phyloP scores from a whole-genome alignment of 1,284 basidiomycete genomes.

The Tilletiopsis washingtonensis region DNA sequence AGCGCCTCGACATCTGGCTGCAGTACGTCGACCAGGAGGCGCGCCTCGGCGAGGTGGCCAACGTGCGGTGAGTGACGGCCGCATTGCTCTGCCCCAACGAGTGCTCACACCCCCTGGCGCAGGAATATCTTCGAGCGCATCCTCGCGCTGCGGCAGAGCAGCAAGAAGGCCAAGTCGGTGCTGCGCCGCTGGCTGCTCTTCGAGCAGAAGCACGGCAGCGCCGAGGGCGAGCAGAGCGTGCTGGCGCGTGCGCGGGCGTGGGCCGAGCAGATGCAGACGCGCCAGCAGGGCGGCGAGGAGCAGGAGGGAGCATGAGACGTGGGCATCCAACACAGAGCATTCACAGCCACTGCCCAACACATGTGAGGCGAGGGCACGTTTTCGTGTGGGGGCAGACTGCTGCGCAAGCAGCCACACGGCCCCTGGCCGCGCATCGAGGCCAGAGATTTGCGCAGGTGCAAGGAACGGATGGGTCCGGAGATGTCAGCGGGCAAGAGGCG shows the following conservation, averaged over 20 bases:
- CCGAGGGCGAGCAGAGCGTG: conserved; percentile 69
- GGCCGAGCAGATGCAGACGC: conserved; percentile 17
- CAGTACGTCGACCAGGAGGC: conserved; percentile 95
- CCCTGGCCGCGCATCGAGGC: no score
- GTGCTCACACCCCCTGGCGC: neutral
- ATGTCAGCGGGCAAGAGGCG: no score
- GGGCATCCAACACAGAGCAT: no score
- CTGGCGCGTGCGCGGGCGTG: conserved; percentile 79
- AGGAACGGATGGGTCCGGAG: no score
- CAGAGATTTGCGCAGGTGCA: no score
- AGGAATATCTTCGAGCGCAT: conserved; percentile 79
- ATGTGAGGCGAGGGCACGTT: no score
- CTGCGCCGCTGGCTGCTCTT: conserved; percentile 88
- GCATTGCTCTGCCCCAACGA: neutral
- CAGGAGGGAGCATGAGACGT: no score
- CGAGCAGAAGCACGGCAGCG: conserved; percentile 78
- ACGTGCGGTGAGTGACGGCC: conserved; percentile 6
- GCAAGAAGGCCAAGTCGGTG: conserved; percentile 82
- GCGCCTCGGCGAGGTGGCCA: conserved; percentile 62
- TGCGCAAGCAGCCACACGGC: no score
- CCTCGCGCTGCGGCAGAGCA: conserved; percentile 72
- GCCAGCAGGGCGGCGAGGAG: neutral
- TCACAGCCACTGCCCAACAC: no score
- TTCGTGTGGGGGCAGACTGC: no score
- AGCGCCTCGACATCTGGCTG: conserved; percentile 90